Percentiles rank a stretch among this genome's conserved stretches.
These are phyloP conservation scores for Knufia fluminis DNA, from an alignment of 2,329 filamentous ascomycete genomes.

Conservation along the genomic window DNA sequence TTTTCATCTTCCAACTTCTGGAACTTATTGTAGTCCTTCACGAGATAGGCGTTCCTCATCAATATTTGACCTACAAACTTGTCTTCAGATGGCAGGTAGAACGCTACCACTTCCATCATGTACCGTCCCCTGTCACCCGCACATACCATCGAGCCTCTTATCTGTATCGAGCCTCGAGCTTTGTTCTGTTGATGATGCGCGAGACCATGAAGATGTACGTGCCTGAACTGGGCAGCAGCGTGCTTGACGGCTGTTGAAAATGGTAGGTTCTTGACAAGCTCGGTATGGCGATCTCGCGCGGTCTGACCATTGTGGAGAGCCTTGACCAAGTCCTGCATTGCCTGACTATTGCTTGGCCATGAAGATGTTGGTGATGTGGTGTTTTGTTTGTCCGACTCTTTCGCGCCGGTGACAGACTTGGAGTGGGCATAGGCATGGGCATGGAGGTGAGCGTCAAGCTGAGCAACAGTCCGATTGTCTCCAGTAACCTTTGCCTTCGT, in stretches of 20 bases:
- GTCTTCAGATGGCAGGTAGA: constrained; percentile 15
- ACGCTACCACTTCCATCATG: constrained; percentile 13
- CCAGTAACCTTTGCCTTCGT: constrained; percentile 5
- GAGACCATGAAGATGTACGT: background rate
- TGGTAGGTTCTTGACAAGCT: constrained; percentile 6
- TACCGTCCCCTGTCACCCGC: constrained; percentile 15
- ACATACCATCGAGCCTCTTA: constrained; percentile 14
- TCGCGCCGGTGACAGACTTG: background rate
- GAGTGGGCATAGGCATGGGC: background rate
- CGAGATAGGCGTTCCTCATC: constrained; percentile 2
- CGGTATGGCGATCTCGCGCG: background rate
- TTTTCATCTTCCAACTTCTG: constrained; percentile 6
- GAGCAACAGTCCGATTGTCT: background rate
- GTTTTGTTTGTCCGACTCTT: background rate
- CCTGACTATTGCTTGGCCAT: background rate
- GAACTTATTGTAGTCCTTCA: constrained; percentile 3
- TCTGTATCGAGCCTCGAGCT: constrained; percentile 7
- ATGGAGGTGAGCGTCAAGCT: too few relatives aligned
- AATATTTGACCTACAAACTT: constrained; percentile 3
- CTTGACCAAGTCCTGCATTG: background rate
- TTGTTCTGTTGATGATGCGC: background rate
- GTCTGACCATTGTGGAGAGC: constrained; percentile 4
- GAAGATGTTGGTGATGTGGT: background rate
- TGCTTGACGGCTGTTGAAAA: background rate
- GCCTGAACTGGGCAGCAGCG: constrained; percentile 1